These are phyloP conservation scores for Fusarium sp. DNA, from an alignment of 2,329 filamentous ascomycete species.

Conservation along the genomic window DNA sequence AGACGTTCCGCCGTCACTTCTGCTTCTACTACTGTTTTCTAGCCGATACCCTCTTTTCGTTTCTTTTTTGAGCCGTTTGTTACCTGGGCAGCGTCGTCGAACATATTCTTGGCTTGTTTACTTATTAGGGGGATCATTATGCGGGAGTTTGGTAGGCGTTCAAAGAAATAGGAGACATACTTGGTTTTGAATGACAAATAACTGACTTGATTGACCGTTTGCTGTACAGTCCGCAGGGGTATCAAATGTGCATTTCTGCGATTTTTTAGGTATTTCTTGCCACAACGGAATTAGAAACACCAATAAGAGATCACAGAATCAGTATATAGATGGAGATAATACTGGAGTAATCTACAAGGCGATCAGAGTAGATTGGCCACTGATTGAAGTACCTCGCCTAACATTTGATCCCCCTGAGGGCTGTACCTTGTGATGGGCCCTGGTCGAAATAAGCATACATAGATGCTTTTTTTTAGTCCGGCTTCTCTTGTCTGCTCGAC, in stretches of 20 bases:
- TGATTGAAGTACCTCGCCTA: no score
- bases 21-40: conserved; percentile 12
- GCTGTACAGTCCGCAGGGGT: no score
- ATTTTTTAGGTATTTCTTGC: no score
- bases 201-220: conserved; percentile 13
- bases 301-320: no score
- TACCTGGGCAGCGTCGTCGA: conserved; percentile 12
- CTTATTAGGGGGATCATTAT: conserved; percentile 12
- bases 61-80: conserved; percentile 15
- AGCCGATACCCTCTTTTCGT: conserved; percentile 37
- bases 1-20: conserved; percentile 13
- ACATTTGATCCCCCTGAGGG: no score
- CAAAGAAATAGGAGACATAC: conserved; percentile 8
- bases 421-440: conserved; percentile 16
- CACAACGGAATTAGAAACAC: no score
- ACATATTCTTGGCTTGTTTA: conserved; percentile 1
- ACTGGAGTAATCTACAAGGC: no score
- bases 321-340: no score
- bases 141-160: conserved; percentile 31
- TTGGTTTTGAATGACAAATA: conserved; percentile 6
- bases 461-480: neutral
- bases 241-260: no score
- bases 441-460: conserved; percentile 31
- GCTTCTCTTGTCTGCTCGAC: conserved; percentile 1
- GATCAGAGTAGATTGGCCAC: no score